Conservation (phyloP, 495 filamentous ascomycete species). For the Penicillium goetzii region DNA sequence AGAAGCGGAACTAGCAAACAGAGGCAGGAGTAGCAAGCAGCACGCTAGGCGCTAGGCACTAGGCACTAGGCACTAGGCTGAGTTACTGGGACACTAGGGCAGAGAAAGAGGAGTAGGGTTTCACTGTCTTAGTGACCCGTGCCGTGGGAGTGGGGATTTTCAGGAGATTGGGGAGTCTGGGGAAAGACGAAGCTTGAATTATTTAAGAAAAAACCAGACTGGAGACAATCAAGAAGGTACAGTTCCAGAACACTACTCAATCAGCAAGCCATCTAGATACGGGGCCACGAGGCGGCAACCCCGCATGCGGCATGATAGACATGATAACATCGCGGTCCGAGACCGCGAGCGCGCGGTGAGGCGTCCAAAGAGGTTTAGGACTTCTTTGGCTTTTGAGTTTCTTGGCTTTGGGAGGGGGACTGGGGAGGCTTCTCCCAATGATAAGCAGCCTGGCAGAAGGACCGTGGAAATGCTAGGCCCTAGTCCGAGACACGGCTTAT, state of each 20-base stretch:
- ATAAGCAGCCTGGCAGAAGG: neutral
- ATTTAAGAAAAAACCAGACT: slow-evolving; percentile 11
- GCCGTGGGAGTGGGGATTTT: neutral
- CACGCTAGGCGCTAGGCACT: neutral
- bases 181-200: slow-evolving; percentile 23
- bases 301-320: slow-evolving; percentile 27
- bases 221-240: neutral
- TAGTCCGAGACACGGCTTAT: slow-evolving; percentile 11
- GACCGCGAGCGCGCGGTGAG: slow-evolving; percentile 28
- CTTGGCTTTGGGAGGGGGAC: neutral
- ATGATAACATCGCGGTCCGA: slow-evolving; percentile 32
- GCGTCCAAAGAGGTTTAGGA: slow-evolving; percentile 4
- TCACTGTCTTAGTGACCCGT: neutral
- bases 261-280: neutral
- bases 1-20: neutral
- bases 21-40: neutral
- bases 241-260: neutral
- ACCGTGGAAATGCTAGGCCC: slow-evolving; percentile 1
- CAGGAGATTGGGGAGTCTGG: slow-evolving; percentile 12
- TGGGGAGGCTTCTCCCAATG: neutral
- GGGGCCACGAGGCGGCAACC: slow-evolving; percentile 14
- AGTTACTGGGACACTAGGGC: neutral
- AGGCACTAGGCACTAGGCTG: neutral
- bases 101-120: neutral
- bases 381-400: neutral